phyloP scores from a whole-genome alignment of 495 filamentous ascomycete genomes.

The Neurospora sp. region DNA sequence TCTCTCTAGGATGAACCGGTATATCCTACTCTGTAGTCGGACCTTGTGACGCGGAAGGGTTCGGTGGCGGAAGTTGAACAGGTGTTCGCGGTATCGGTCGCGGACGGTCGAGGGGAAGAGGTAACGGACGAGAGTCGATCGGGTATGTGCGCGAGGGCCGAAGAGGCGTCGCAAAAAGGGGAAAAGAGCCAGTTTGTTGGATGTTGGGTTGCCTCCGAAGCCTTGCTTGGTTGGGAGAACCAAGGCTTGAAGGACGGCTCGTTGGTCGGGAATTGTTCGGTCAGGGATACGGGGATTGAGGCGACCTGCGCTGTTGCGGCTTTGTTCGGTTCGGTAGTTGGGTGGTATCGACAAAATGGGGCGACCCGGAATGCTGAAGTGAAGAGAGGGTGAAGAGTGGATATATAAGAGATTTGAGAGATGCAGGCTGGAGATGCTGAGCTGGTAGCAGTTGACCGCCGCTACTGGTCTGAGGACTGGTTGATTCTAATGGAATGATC shows the following conservation, averaged over 20 bases:
- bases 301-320: background rate
- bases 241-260: background rate
- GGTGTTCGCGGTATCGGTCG: slow-evolving; percentile 44
- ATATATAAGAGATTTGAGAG: background rate
- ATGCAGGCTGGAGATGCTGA: background rate
- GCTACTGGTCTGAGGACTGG: background rate
- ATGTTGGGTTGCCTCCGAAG: background rate
- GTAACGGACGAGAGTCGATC: slow-evolving; percentile 42
- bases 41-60: slow-evolving; percentile 60
- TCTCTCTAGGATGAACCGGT: slow-evolving; percentile 56
- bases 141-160: background rate
- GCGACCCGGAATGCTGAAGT: background rate
- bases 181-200: slow-evolving; percentile 15
- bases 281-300: background rate
- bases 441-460: background rate
- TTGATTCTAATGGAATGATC: background rate
- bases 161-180: slow-evolving; percentile 10
- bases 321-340: background rate
- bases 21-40: slow-evolving; percentile 63
- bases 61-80: slow-evolving; percentile 60
- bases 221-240: background rate
- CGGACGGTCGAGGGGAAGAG: slow-evolving; percentile 38
- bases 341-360: background rate
- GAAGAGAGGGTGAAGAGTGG: background rate
- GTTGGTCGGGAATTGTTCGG: background rate